Evolutionary conservation across 1,284 basidiomycete species (phyloP).

Genomic region (Athelia sp.): DNA sequence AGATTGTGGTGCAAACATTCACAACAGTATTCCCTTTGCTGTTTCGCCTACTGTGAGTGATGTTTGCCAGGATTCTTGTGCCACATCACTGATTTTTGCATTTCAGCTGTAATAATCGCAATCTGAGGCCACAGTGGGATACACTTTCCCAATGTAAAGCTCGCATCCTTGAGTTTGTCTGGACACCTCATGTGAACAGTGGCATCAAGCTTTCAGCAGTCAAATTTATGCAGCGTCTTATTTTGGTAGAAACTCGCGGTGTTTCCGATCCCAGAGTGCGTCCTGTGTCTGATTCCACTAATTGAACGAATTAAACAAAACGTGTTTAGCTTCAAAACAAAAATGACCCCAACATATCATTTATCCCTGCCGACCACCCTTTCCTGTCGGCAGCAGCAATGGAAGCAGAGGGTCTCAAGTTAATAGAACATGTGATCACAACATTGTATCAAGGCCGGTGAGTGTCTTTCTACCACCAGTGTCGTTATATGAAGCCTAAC

Average conservation of each 20-base stretch:
- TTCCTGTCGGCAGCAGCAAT: constrained; percentile 72
- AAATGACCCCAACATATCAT: constrained; percentile 79
- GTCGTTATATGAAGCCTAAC: constrained; percentile 4
- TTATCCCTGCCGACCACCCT: constrained; percentile 80
- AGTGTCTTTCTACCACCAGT: constrained; percentile 24
- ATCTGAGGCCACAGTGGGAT: constrained; percentile 64
- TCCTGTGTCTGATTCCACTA: constrained; percentile 10
- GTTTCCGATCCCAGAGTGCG: constrained; percentile 85
- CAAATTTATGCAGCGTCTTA: constrained; percentile 90
- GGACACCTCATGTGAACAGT: constrained; percentile 43
- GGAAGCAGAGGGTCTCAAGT: constrained; percentile 81
- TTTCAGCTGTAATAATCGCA: constrained; percentile 63
- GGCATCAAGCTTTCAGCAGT: constrained; percentile 82
- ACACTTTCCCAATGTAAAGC: constrained; percentile 62
- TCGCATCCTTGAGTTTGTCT: constrained; percentile 70
- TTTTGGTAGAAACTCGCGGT: constrained; percentile 87
- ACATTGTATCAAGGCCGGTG: constrained; percentile 79
- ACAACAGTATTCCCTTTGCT: constrained; percentile 87
- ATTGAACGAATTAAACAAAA: not conserved
- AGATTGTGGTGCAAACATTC: constrained; percentile 81
- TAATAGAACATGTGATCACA: constrained; percentile 77
- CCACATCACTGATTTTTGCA: constrained; percentile 4
- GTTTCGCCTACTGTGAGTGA: constrained; percentile 76
- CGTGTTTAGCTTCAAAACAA: constrained; percentile 71
- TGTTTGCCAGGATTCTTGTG: not conserved